Conservation (phyloP, 1,139 yeast species). For the Eremothecium gossypii region DNA sequence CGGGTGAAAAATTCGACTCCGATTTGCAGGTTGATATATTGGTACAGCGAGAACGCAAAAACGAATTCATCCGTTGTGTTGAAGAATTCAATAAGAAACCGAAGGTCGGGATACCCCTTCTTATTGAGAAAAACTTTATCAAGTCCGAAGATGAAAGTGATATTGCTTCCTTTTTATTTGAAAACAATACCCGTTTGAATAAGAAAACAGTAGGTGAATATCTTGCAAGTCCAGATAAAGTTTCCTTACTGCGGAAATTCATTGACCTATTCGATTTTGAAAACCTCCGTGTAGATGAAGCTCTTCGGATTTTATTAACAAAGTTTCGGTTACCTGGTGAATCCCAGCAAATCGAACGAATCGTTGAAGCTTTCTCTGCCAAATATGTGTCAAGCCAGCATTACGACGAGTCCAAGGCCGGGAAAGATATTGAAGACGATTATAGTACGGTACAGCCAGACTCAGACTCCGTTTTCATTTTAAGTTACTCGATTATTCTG, state of each 20-base stretch:
- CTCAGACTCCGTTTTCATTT: slow-evolving; percentile 60
- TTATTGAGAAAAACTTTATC: slow-evolving; percentile 59
- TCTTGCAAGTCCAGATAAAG: slow-evolving; percentile 67
- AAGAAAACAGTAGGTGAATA: slow-evolving; percentile 82
- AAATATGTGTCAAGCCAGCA: slow-evolving; percentile 59
- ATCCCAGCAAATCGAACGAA: slow-evolving; percentile 88
- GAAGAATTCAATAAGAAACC: slow-evolving; percentile 71
- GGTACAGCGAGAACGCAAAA: slow-evolving; percentile 47
- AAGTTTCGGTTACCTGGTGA: slow-evolving; percentile 94
- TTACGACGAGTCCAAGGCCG: slow-evolving; percentile 26
- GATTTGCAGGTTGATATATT: slow-evolving; percentile 16
- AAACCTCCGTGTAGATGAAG: slow-evolving; percentile 83
- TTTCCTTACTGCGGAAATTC: slow-evolving; percentile 52
- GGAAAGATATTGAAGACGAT: slow-evolving; percentile 34
- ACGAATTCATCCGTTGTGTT: slow-evolving; percentile 66
- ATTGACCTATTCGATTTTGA: slow-evolving; percentile 66
- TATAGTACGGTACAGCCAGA: slow-evolving; percentile 48
- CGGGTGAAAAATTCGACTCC: slow-evolving; percentile 17
- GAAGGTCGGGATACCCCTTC: slow-evolving; percentile 55
- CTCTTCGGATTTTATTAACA: slow-evolving; percentile 70
- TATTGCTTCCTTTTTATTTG: slow-evolving; percentile 67
- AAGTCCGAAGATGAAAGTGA: slow-evolving; percentile 47
- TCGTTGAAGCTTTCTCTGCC: slow-evolving; percentile 78
- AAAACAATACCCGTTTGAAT: slow-evolving; percentile 72
- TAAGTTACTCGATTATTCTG: slow-evolving; percentile 69